Evolutionary conservation across 129 eudicot genomes (phyloP).

Genomic region (Scalesia atractyloides): DNA sequence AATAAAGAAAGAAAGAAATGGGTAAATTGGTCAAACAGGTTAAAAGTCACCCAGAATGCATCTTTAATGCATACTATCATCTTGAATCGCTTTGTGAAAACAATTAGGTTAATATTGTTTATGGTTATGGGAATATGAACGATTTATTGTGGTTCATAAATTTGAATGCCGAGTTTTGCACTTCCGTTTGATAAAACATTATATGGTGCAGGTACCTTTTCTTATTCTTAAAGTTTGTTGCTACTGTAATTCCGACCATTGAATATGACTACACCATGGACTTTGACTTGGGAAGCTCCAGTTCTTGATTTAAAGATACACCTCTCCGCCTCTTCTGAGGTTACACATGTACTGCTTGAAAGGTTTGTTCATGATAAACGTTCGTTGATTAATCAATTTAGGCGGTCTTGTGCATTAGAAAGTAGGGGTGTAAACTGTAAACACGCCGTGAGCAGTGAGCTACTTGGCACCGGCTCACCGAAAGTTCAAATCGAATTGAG

Average conservation of each 20-base stretch:
- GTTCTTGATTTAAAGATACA: constrained; percentile 49
- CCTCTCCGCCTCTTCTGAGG: not conserved
- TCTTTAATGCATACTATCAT: not conserved
- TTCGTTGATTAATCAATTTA: not conserved
- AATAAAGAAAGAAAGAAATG: not conserved
- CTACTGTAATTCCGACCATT: constrained; percentile 93
- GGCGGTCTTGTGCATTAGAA: not conserved
- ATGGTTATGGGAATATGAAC: not conserved
- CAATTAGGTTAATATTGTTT: not conserved
- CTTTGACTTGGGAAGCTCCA: constrained; percentile 88
- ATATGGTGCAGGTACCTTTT: constrained; percentile 74
- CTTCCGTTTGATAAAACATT: not conserved
- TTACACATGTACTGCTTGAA: constrained; percentile 3
- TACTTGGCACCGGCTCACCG: too few species aligned
- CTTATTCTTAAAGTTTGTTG: constrained; percentile 90
- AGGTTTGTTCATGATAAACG: not conserved
- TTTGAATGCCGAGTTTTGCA: not conserved
- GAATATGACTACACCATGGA: constrained; percentile 98
- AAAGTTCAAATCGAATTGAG: too few species aligned
- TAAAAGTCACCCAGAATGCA: not conserved
- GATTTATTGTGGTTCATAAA: not conserved
- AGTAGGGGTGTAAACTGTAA: not conserved
- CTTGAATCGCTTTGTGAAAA: not conserved
- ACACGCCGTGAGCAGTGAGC: too few species aligned
- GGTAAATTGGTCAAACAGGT: not conserved